Evolutionary conservation across 2,329 filamentous ascomycete species (phyloP), one percentile per base, ranked within the genome.

Genomic region (Phialocephala sp.): DNA sequence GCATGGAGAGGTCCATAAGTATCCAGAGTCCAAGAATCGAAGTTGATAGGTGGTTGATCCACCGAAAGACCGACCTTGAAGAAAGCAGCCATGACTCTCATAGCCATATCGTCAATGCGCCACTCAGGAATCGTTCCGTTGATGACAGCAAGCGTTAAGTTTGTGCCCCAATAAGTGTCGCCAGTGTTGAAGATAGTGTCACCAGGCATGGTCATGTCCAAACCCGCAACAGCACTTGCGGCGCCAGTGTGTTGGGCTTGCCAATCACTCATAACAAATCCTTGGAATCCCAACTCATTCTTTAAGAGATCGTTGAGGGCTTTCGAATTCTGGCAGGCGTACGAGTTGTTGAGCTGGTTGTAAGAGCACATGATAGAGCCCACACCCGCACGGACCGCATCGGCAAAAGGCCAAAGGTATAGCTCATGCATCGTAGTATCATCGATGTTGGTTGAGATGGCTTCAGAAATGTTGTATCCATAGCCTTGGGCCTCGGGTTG

Each of bases 151-250:
- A 97, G 81, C 1, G 94, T 97, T 72, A 98, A 79, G 78, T 98
- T 98, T 35, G 89, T 81, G 11, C 94, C 94, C 91, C 91, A 97
- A 82, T 59, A 77, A 58, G 66, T 73, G 59, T 79, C 78, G 8
- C 91, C 91, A 4, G 85, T 87, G 77, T 91, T 87, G 80, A 97
- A 97, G 22, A 80, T 70, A 1, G 91, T 91, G 75, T 97, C 94
- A 62, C 92, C 92, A 0, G 91, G 91, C 92, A 95, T 95, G n/a
- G 85, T 85, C 91, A 95, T 93, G 77, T 96, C 93, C 27, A 95
- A 81, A 45, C 92, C 92, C 24, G 91, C 90, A 43, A 87, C 81
- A 2, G 91, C 89, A 41, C 84, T 86, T 32, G 87, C 81, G 5
- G 85, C 88, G 68, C 90, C 90, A 3, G 87, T 82, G 72, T 94